Evolutionary conservation across 1,139 yeast species (phyloP), one percentile per base, ranked within the genome.

Genomic region (Blastobotrys aristatus): DNA sequence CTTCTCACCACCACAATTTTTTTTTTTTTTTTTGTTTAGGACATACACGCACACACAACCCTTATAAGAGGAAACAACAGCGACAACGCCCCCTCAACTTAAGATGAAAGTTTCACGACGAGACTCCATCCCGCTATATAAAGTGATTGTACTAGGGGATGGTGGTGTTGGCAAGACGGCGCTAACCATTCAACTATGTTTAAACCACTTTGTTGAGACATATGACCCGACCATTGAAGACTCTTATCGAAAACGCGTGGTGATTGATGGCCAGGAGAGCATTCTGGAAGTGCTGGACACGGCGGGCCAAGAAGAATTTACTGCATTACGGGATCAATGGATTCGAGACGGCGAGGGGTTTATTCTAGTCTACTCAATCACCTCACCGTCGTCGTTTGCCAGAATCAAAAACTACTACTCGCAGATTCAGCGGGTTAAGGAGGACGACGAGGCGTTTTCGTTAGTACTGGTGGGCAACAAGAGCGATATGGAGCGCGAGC

Each of bases 161-260:
- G 97, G 97, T 68, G 97, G 96, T 68, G 97, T 92, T 51, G 98
- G 98, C 70, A 92, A 92, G 67, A 86, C 96, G 10, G 97, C 97
- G 8, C 73, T 90, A 55, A 90, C 97, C 47, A 89, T 90, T 56
- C 95, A 89, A 51, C 51, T 58, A n/a, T 58, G 63, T 43, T 48
- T 58, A 33, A 59, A 89, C 48, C 96, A 88, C 65, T 90, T 90
- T 64, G 95, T 90, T 35, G 96, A 88, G 65, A 96, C 92, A 59
- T 92, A 92, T 61, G 97, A 94, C 69, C 98, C 98, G 14, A 92
- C 98, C 17, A 92, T 92, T 61, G 98, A 92, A 68, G 98, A 92
- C 65, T 87, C 96, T 1, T 92, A 92, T 68, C 75, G 97, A 51
- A 92, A 90, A 60, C 95, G 88, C 58, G 82, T 90, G 51, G 92